Percentiles rank a stretch among this genome's conserved stretches.
These are phyloP conservation scores for Euphorbia tirucalli DNA, from an alignment of 345 rosid species.

Conservation along the genomic window DNA sequence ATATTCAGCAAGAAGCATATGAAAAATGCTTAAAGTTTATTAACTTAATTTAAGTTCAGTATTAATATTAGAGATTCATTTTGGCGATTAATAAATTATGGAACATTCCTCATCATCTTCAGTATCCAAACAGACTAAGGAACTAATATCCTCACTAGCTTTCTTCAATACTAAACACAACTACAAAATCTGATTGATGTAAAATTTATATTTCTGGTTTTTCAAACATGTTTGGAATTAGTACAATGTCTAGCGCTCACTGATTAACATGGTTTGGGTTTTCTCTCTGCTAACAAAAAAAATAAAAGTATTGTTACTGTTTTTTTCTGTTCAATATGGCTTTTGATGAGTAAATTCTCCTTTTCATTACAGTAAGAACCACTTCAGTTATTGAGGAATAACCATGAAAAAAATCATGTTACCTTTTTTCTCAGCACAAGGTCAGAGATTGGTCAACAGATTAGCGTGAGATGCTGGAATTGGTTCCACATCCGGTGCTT, in stretches of 20 bases:
- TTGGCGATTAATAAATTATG: too few relatives aligned
- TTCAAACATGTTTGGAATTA: neutral
- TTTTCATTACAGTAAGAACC: conserved; percentile 8
- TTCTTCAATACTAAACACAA: too few relatives aligned
- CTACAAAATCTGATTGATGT: neutral
- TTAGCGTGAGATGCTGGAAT: conserved; percentile 8
- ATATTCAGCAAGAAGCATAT: too few relatives aligned
- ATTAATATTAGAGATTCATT: too few relatives aligned
- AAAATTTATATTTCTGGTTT: neutral
- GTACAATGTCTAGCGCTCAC: neutral
- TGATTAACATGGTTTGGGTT: neutral
- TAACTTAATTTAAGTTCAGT: too few relatives aligned
- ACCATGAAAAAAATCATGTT: neutral
- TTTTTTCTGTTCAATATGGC: neutral
- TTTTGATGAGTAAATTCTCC: neutral
- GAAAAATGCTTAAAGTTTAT: too few relatives aligned
- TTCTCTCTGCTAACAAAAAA: neutral
- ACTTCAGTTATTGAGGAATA: neutral
- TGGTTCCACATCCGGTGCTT: neutral
- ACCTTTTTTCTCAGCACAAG: neutral
- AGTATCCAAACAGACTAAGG: too few relatives aligned
- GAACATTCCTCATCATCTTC: too few relatives aligned
- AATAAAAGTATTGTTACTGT: neutral
- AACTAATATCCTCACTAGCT: too few relatives aligned
- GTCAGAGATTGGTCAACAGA: conserved; percentile 1